phyloP scores from a whole-genome alignment of 345 rosid species.

The Acer negundo region DNA sequence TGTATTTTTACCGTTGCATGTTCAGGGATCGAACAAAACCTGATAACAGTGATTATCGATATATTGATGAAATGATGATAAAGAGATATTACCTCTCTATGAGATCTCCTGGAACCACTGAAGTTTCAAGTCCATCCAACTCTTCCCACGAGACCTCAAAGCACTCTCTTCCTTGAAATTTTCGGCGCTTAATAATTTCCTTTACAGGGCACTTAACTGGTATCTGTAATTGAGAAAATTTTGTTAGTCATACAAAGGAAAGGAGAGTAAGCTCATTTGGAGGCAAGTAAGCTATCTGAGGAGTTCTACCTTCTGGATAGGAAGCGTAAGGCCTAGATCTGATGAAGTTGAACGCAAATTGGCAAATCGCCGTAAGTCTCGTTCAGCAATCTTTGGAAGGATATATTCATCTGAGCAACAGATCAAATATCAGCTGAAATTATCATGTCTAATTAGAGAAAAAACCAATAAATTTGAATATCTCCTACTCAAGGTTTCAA shows the following conservation, averaged over 20 bases:
- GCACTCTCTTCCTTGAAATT: constrained; percentile 70
- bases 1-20: not conserved
- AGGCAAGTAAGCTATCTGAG: not conserved
- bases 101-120: constrained; percentile 79
- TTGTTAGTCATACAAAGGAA: not conserved
- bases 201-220: constrained; percentile 78
- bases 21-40: not conserved
- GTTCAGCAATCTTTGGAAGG: constrained; percentile 93
- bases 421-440: not conserved
- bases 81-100: constrained; percentile 55
- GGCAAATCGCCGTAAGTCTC: constrained; percentile 71
- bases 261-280: not conserved
- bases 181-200: constrained; percentile 64
- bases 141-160: constrained; percentile 82
- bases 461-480: not conserved
- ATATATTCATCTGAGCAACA: constrained; percentile 70
- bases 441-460: not conserved
- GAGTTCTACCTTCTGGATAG: constrained; percentile 46
- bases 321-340: constrained; percentile 49
- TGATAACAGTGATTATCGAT: not conserved
- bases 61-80: not conserved
- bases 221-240: constrained; percentile 44
- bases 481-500: not conserved
- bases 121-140: constrained; percentile 57
- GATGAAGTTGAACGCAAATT: constrained; percentile 53